Evolutionary conservation across 805 yeast species (phyloP), one percentile per base, ranked within the genome.

Genomic region (Lipomyces sp.): DNA sequence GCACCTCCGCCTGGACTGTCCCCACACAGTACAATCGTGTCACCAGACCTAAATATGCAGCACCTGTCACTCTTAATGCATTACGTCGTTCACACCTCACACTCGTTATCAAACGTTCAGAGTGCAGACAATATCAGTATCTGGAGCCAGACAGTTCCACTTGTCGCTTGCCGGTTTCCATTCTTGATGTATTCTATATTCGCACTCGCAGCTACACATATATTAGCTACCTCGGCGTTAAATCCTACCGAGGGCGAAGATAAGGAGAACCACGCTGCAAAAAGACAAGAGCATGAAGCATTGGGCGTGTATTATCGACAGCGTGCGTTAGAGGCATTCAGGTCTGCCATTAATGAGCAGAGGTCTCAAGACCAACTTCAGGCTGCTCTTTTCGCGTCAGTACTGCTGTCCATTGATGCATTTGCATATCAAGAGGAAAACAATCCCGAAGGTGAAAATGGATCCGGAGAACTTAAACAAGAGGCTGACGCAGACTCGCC

Each of bases 141-240:
- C 59, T 64, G 66, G 66, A 50, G 42, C 33, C 18, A 37, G 18
- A 53, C 39, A 10, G 64, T 60, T 1, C 61, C 67, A 18, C 54
- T 18, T 4, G 30, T 53, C 18, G 67, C 67, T 8, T 61, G 64
- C 34, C 37, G 63, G 24, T 53, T 51, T 32, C 64, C 64, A 30
- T 64, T 60, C 48, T 39, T 64, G 35, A 64, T 64, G 67, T 64
- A 59, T 48, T 34, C 67, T 13, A 57, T 61, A 4, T 56, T 61
- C 29, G 55, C 64, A 10, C 53, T 64, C 8, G 62, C 57, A 2
- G 59, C 65, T 29, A 56, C 61, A 8, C 67, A 64, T 45, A 57
- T 64, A 10, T 42, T 60, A 8, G 48, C 53, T 29, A 64, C 66
- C 10, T 7, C 63, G 7, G 32, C 58, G 39, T 13, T 42, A 13